A percentile compares a stretch with the other conserved stretches of the same genome.
These are phyloP conservation scores for Tolypocladium inflatum DNA, from an alignment of 2,329 filamentous ascomycete species.

Conservation along the genomic window DNA sequence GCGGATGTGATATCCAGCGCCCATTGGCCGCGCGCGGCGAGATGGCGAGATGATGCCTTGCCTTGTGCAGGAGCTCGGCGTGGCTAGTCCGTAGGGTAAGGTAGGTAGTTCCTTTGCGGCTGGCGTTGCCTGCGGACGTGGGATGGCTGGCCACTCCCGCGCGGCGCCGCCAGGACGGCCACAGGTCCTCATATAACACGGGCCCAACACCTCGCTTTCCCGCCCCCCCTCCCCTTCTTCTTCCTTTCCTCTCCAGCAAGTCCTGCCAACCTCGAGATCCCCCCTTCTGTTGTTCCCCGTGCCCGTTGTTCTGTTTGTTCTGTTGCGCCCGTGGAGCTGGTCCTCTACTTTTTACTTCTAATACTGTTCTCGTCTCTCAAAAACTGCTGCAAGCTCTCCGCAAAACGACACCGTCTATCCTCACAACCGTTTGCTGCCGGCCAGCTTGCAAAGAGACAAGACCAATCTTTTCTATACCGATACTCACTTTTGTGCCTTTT, in stretches of 20 bases:
- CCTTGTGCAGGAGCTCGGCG: neutral
- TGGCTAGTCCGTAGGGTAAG: neutral
- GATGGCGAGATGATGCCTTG: neutral
- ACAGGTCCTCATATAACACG: neutral
- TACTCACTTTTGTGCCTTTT: slow-evolving; percentile 10
- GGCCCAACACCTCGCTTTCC: slow-evolving; percentile 18
- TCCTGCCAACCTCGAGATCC: slow-evolving; percentile 42
- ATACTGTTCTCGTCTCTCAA: slow-evolving; percentile 15
- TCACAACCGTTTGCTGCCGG: slow-evolving; percentile 6
- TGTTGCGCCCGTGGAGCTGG: slow-evolving; percentile 40
- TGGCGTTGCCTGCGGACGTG: neutral
- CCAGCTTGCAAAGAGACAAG: slow-evolving; percentile 9
- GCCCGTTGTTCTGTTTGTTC: slow-evolving; percentile 26
- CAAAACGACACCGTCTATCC: neutral
- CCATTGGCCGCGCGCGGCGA: neutral
- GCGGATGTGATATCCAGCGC: neutral
- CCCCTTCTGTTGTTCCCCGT: slow-evolving; percentile 35
- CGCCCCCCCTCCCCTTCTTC: slow-evolving; percentile 19
- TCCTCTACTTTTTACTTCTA: slow-evolving; percentile 34
- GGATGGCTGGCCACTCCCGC: neutral
- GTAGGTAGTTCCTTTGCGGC: neutral
- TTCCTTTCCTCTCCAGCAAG: slow-evolving; percentile 56
- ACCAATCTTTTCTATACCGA: neutral
- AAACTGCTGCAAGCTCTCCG: slow-evolving; percentile 6
- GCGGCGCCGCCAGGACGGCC: neutral